Conservation (phyloP, 2,329 filamentous ascomycete genomes). For the Xylaria polymorpha region DNA sequence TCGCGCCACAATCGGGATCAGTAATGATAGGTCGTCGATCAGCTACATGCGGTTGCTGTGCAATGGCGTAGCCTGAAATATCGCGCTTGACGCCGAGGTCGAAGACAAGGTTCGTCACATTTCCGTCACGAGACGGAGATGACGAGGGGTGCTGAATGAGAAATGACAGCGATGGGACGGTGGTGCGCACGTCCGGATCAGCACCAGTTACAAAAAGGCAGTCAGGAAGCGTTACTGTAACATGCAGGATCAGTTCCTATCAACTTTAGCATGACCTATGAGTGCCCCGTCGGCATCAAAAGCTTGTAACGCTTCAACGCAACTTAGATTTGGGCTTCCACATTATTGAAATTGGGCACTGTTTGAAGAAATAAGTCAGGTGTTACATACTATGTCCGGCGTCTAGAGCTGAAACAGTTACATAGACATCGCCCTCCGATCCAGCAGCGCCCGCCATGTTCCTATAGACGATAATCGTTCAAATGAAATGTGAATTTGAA, state of each 20-base stretch:
- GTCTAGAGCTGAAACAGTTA: constrained; percentile 53
- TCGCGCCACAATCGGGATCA: constrained; percentile 57
- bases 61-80: constrained; percentile 55
- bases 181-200: constrained; percentile 56
- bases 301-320: too few species aligned
- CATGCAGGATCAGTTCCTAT: not conserved
- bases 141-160: constrained; percentile 60
- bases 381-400: constrained; percentile 49
- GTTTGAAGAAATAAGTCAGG: not conserved
- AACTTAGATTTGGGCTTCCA: too few species aligned
- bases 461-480: not conserved
- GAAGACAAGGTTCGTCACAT: constrained; percentile 58
- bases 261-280: not conserved
- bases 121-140: constrained; percentile 38
- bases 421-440: constrained; percentile 39
- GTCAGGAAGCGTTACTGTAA: constrained; percentile 58
- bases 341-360: not conserved
- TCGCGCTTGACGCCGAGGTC: constrained; percentile 64
- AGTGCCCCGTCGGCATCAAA: not conserved
- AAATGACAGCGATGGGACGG: constrained; percentile 65
- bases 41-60: constrained; percentile 58
- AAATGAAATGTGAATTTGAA: not conserved
- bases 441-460: constrained; percentile 14
- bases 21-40: constrained; percentile 58
- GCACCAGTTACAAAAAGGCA: constrained; percentile 59